These are phyloP conservation scores for Lyophyllum shimeji DNA, from an alignment of 768 basidiomycete species.

Conservation along the genomic window DNA sequence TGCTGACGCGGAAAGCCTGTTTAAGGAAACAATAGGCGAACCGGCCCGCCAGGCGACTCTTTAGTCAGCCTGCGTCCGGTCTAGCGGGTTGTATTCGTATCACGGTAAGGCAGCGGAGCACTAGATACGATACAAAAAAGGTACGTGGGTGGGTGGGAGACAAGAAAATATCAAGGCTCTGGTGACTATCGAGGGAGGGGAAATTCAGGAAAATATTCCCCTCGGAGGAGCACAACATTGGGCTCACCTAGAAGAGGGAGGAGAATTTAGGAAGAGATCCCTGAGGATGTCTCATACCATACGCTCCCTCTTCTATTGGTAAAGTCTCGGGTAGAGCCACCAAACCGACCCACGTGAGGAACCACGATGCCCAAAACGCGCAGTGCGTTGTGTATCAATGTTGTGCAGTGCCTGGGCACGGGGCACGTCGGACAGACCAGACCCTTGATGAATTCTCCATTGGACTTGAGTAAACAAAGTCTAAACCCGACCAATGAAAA, in stretches of 20 bases:
- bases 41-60: too few relatives aligned
- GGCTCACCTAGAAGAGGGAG: too few relatives aligned
- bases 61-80: too few relatives aligned
- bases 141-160: background rate
- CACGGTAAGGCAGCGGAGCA: background rate
- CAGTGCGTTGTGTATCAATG: background rate
- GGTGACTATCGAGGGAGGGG: background rate
- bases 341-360: background rate
- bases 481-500: background rate
- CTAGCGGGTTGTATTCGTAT: background rate
- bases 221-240: too few relatives aligned
- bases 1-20: too few relatives aligned
- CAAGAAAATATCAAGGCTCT: background rate
- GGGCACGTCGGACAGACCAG: background rate
- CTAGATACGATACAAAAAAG: background rate
- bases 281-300: background rate
- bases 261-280: too few relatives aligned
- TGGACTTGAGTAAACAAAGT: background rate
- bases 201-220: background rate
- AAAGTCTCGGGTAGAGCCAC: background rate
- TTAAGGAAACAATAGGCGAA: too few relatives aligned
- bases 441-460: background rate
- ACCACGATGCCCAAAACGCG: background rate
- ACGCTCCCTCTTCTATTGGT: background rate
- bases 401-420: background rate